These are phyloP conservation scores for Polychaeton citri DNA, from an alignment of 2,329 filamentous ascomycete genomes.

Conservation along the genomic window DNA sequence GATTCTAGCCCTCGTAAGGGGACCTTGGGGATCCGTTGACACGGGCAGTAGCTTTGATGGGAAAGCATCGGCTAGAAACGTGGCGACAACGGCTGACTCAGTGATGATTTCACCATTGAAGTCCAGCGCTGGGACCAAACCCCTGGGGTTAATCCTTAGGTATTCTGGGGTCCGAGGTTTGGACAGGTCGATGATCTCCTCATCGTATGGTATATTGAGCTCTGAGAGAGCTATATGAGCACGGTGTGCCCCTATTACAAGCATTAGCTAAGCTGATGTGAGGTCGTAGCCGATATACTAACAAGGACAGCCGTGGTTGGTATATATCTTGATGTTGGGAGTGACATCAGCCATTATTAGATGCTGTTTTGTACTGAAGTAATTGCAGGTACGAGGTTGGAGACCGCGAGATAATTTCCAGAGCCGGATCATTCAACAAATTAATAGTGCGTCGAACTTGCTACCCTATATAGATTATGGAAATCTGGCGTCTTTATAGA, in stretches of 20 bases:
- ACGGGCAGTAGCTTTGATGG: conserved; percentile 54
- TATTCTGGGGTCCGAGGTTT: conserved; percentile 60
- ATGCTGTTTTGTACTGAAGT: no score
- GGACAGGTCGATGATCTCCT: conserved; percentile 48
- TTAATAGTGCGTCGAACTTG: no score
- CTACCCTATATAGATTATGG: no score
- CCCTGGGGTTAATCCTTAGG: conserved; percentile 63
- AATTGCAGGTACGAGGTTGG: no score
- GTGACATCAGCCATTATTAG: conserved; percentile 6
- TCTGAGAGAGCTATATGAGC: conserved; percentile 30
- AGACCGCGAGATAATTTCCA: no score
- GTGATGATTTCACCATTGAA: conserved; percentile 55
- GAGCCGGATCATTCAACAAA: no score
- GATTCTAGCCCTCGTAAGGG: conserved; percentile 53
- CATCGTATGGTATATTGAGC: conserved; percentile 19
- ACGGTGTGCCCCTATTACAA: no score
- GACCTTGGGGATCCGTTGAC: conserved; percentile 37
- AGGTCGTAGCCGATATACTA: no score
- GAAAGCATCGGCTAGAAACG: conserved; percentile 57
- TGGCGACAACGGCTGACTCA: conserved; percentile 60
- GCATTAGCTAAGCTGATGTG: no score
- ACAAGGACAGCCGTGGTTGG: conserved; percentile 56
- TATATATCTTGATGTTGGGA: conserved; percentile 53
- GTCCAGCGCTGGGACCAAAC: conserved; percentile 58
- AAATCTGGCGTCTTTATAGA: no score